These are phyloP conservation scores for Cytospora piceae DNA, from an alignment of 2,329 filamentous ascomycete genomes.

Conservation along the genomic window DNA sequence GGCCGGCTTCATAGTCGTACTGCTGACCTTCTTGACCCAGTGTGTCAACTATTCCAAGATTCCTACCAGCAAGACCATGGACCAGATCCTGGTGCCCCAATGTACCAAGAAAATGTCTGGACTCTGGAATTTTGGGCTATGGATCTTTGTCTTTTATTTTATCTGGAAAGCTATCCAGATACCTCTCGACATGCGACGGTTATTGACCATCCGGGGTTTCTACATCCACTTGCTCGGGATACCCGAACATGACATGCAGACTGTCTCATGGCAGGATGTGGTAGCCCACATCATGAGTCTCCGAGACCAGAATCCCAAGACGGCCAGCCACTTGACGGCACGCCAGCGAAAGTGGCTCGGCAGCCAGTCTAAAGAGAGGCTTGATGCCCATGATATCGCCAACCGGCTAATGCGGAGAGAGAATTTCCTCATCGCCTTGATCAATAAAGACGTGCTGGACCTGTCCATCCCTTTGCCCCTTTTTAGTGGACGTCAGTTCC, in stretches of 20 bases:
- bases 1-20: constrained; percentile 78
- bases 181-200: constrained; percentile 71
- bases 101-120: constrained; percentile 78
- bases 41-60: constrained; percentile 83
- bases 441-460: constrained; percentile 95
- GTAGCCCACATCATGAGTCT: constrained; percentile 84
- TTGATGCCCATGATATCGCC: constrained; percentile 96
- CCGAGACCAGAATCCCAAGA: constrained; percentile 84
- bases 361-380: constrained; percentile 87
- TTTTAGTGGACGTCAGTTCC: constrained; percentile 75
- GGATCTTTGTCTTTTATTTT: constrained; percentile 86
- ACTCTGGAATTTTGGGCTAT: constrained; percentile 76
- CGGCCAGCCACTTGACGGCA: constrained; percentile 60
- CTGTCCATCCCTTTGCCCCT: constrained; percentile 86
- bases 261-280: constrained; percentile 90
- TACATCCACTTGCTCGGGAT: constrained; percentile 83
- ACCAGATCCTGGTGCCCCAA: constrained; percentile 65
- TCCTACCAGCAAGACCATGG: constrained; percentile 62
- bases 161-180: constrained; percentile 78
- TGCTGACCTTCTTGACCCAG: constrained; percentile 81
- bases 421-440: constrained; percentile 94
- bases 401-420: constrained; percentile 96
- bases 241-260: constrained; percentile 84
- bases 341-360: constrained; percentile 65
- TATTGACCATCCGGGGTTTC: constrained; percentile 82